Conservation (phyloP, 768 basidiomycete genomes). For the Macrolepiota fuliginosa region DNA sequence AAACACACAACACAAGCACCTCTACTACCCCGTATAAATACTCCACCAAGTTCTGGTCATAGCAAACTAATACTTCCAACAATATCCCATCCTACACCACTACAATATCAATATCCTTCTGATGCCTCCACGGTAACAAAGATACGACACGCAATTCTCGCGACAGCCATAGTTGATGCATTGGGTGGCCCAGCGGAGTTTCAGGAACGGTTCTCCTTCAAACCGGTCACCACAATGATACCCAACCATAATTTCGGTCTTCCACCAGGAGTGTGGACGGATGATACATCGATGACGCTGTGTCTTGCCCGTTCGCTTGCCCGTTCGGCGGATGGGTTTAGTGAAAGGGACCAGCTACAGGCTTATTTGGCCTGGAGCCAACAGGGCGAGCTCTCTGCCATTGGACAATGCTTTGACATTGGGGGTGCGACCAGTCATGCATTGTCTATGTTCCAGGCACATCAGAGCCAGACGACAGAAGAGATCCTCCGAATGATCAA, state of each 20-base stretch:
- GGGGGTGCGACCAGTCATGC: slow-evolving; percentile 33
- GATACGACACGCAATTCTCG: slow-evolving; percentile 36
- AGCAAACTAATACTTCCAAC: not conserved
- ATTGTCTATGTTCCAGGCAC: slow-evolving; percentile 26
- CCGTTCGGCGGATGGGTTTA: slow-evolving; percentile 24
- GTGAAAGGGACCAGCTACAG: slow-evolving; percentile 32
- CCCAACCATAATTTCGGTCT: slow-evolving; percentile 37
- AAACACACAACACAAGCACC: not conserved
- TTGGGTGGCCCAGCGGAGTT: slow-evolving; percentile 45
- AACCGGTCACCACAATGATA: slow-evolving; percentile 32
- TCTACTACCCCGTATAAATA: not conserved
- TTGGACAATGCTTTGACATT: slow-evolving; percentile 38
- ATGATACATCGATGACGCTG: slow-evolving; percentile 47
- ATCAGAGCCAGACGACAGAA: not conserved
- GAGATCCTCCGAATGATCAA: slow-evolving; percentile 22
- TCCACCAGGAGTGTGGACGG: slow-evolving; percentile 42
- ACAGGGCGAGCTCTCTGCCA: slow-evolving; percentile 31
- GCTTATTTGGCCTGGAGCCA: slow-evolving; percentile 33
- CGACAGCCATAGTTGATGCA: slow-evolving; percentile 43
- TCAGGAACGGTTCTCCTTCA: slow-evolving; percentile 34
- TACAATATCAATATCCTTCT: slow-evolving; percentile 5
- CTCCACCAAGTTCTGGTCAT: not conserved
- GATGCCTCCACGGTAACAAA: slow-evolving; percentile 30
- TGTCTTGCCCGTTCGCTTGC: slow-evolving; percentile 39
- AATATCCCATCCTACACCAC: not conserved